Evolutionary conservation across 139 green algal species (phyloP).

Genomic region (Axilococcus clingmanii): DNA sequence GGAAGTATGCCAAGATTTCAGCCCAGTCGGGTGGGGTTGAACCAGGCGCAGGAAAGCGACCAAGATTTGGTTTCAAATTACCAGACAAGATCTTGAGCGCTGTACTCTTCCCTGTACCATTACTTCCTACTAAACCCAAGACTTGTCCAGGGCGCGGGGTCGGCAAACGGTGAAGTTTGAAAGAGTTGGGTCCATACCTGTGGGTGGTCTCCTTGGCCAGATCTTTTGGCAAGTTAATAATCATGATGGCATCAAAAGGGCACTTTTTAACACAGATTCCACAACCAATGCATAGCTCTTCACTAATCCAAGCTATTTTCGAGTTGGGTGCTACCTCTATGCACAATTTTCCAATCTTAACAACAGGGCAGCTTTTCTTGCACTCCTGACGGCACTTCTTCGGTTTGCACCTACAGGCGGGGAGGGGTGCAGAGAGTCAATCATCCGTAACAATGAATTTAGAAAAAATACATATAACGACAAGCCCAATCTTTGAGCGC

Average conservation of each 20-base stretch:
- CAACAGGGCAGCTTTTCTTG: conserved; percentile 97
- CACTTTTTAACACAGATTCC: conserved; percentile 99
- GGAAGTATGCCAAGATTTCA: conserved; percentile 95
- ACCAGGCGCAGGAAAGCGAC: conserved; percentile 64
- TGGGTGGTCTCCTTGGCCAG: conserved; percentile 95
- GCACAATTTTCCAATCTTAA: conserved; percentile 98
- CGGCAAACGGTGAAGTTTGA: conserved; percentile 97
- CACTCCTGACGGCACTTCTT: conserved; percentile 99
- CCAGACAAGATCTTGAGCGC: conserved; percentile 94
- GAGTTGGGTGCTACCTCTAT: conserved; percentile 80
- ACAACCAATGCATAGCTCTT: conserved; percentile 99
- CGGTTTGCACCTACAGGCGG: conserved; percentile 75
- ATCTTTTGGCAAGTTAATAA: conserved; percentile 99
- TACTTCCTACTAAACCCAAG: conserved; percentile 94
- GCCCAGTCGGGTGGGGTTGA: conserved; percentile 88
- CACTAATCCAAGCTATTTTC: conserved; percentile 92
- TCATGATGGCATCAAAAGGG: conserved; percentile 97
- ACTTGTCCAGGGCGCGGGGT: conserved; percentile 88
- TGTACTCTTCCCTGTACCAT: conserved; percentile 98
- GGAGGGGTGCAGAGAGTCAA: background rate
- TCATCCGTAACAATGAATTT: background rate
- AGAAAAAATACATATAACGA: too few species aligned
- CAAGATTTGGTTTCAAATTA: conserved; percentile 99
- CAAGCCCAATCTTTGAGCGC: too few species aligned
- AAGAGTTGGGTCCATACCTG: conserved; percentile 96